Percentiles rank a stretch among this genome's conserved stretches.
phyloP scores from a whole-genome alignment of 2,329 filamentous ascomycete genomes.

The Thelonectria rubi region DNA sequence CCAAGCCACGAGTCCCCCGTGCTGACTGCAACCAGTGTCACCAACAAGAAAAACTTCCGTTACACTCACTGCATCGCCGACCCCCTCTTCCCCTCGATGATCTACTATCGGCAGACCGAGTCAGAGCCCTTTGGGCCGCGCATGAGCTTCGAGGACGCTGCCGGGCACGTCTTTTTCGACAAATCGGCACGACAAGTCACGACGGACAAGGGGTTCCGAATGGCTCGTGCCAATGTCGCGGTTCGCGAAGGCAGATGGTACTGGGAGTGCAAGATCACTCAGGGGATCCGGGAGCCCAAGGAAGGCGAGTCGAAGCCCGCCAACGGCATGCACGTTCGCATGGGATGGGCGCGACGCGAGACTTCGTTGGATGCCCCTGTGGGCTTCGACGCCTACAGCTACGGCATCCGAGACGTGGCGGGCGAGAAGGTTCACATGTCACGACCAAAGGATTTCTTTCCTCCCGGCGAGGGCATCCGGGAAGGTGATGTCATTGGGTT shows the following conservation, averaged over 20 bases:
- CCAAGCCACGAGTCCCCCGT: not conserved
- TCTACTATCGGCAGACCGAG: conserved; percentile 91
- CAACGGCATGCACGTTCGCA: conserved; percentile 73
- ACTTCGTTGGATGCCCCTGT: conserved; percentile 85
- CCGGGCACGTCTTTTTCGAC: conserved; percentile 85
- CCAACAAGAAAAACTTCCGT: conserved; percentile 78
- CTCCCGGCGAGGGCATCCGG: conserved; percentile 77
- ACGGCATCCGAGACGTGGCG: conserved; percentile 87
- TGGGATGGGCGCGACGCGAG: conserved; percentile 87
- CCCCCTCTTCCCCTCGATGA: conserved; percentile 82
- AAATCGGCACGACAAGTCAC: conserved; percentile 79
- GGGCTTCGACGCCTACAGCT: conserved; percentile 91
- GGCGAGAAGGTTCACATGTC: conserved; percentile 96
- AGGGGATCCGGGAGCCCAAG: conserved; percentile 66
- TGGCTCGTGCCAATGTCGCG: conserved; percentile 88
- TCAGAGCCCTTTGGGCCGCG: conserved; percentile 83
- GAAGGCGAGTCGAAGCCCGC: conserved; percentile 55
- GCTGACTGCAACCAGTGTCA: conserved; percentile 54
- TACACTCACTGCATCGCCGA: conserved; percentile 94
- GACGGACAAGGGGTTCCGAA: conserved; percentile 92
- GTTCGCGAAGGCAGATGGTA: conserved; percentile 91
- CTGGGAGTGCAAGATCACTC: conserved; percentile 91
- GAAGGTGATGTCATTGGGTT: conserved; percentile 95
- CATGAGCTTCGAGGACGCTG: conserved; percentile 92
- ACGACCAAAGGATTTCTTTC: conserved; percentile 89